Evolutionary conservation across 192 early-diverging fungal genomes (phyloP).

Genomic region (Neocallimastix lanati): DNA sequence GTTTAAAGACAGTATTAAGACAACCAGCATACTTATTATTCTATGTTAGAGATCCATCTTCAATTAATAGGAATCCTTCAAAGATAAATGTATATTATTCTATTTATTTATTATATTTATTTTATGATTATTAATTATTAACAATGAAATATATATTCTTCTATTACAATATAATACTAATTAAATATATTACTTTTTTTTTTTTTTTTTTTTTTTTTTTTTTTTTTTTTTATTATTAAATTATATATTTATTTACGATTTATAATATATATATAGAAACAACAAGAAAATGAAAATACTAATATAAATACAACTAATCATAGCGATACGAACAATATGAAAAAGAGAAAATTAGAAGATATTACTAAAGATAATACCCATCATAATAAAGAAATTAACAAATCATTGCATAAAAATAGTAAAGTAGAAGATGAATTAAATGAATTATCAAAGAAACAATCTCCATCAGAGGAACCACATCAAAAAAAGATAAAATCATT

Average conservation of each 20-base stretch:
- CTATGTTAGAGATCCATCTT: constrained; percentile 17
- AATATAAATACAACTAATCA: background rate
- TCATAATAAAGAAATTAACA: background rate
- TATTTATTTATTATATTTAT: no score
- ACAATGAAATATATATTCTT: no score
- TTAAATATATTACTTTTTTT: no score
- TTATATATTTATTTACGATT: no score
- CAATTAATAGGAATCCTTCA: background rate
- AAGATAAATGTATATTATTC: background rate
- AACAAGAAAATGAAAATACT: background rate
- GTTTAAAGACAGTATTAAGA: constrained; percentile 41
- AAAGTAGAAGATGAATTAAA: background rate
- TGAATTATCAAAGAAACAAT: background rate
- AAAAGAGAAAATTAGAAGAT: background rate
- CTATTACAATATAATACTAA: no score
- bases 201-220: no score
- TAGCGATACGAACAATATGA: background rate
- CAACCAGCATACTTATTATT: constrained; percentile 78
- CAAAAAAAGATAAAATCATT: background rate
- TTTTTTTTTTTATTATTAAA: no score
- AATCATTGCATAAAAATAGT: background rate
- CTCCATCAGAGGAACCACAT: background rate
- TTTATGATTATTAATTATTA: no score
- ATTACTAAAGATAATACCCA: background rate
- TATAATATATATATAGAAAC: background rate